Evolutionary conservation across 164 flowering plant species (phyloP), one percentile per base, ranked within the genome.

Genomic region (Paratinospora sagittata): DNA sequence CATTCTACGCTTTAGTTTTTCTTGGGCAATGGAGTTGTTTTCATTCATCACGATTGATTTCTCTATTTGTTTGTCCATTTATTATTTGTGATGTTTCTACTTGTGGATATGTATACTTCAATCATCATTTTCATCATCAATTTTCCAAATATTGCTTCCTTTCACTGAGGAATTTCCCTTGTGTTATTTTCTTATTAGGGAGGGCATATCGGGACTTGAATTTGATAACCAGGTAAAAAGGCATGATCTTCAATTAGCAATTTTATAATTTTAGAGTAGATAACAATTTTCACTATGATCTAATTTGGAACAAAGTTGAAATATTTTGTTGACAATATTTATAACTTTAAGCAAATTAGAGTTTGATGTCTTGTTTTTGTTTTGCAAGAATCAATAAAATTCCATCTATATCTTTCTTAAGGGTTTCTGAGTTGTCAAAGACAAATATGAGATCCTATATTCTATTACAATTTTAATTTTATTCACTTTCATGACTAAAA

Each of bases 151-250:
- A 37, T 67, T 67, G 26, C 19, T 73, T 43, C 26, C n/a, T 73
- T 36, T 34, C 45, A 16, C n/a, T 6, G 6, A 49, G 39, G 6
- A 8, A 1, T 9, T 62, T 70, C 26, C 49, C 57, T 34, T 21
- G n/a, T 60, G 24, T 67, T 41, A 23, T 66, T 43, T 71, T 34
- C 41, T 41, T 69, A 21, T 41, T 66, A 92, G 93, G 79, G 80
- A 73, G 64, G 95, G 93, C 34, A 69, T 90, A 58, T 81, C 97
- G 67, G 82, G 86, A 45, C 66, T 92, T 69, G 90, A 89, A 55
- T 90, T 92, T 75, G 96, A 92, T 83, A 75, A 70, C 64, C 84
- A 92, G 95, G 97, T 90, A 74, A 83, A n/a, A n/a, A 17, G 63
- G 3, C 61, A 43, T 61, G 27, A 66, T 67, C 63, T 21, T 67